Conservation (phyloP, 768 basidiomycete species). For the Clathrus columnatus region DNA sequence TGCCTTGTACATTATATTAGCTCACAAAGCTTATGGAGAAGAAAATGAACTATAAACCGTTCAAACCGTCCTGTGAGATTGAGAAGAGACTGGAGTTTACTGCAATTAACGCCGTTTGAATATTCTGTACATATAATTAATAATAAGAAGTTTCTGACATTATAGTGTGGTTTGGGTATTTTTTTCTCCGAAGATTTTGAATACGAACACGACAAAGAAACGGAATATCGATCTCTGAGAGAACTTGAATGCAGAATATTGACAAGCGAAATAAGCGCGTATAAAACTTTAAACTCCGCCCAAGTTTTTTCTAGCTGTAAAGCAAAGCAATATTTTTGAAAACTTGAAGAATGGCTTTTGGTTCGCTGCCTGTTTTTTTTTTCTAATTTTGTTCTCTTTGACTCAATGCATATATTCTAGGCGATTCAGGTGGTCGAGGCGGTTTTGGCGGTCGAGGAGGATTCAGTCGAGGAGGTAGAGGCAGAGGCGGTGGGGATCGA, state of each 20-base stretch:
- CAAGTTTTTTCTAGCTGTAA: background rate
- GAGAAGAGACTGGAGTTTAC: too few relatives aligned
- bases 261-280: background rate
- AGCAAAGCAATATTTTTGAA: background rate
- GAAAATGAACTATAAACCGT: too few relatives aligned
- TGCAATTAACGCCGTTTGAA: too few relatives aligned
- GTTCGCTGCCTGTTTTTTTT: background rate
- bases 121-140: too few relatives aligned
- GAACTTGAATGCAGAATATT: background rate
- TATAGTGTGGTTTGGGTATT: too few relatives aligned
- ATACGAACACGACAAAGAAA: too few relatives aligned
- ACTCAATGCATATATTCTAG: constrained; percentile 20
- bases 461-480: constrained; percentile 21
- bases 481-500: constrained; percentile 21
- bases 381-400: background rate
- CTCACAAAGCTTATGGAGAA: too few relatives aligned
- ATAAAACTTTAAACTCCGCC: constrained; percentile 7
- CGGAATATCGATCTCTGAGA: background rate
- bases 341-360: constrained; percentile 4
- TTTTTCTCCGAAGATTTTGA: too few relatives aligned
- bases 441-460: constrained; percentile 51
- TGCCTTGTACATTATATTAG: too few relatives aligned
- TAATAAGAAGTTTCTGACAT: too few relatives aligned
- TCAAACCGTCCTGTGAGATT: too few relatives aligned
- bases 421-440: constrained; percentile 67